A percentile compares a stretch with the other conserved stretches of the same genome.
Evolutionary conservation across 148 eudicot genomes (phyloP).

Genomic region (Vaccinium darrowii): DNA sequence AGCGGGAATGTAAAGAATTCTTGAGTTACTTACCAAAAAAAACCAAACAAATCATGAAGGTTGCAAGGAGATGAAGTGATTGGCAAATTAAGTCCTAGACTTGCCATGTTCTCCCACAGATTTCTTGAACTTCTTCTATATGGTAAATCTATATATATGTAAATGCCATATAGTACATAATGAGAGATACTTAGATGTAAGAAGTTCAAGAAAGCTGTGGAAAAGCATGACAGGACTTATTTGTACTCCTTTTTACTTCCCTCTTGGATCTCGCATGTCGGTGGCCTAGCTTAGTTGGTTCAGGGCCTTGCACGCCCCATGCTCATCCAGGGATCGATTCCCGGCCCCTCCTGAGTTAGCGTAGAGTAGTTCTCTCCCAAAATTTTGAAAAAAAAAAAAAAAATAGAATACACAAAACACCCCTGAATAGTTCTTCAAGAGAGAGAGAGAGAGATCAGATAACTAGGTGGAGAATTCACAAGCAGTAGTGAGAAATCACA

Average conservation of each 20-base stretch:
- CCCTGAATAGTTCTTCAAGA: background rate
- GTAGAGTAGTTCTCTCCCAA: too few relatives aligned
- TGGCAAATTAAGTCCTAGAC: slow-evolving; percentile 4
- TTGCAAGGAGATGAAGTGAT: background rate
- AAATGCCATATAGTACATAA: background rate
- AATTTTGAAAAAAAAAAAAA: too few relatives aligned
- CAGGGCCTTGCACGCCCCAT: too few relatives aligned
- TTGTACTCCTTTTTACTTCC: background rate
- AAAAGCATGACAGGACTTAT: slow-evolving; percentile 6
- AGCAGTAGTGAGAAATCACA: background rate
- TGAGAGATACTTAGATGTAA: background rate
- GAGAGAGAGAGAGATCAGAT: too few relatives aligned
- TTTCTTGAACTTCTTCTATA: slow-evolving; percentile 2
- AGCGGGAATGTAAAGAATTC: background rate
- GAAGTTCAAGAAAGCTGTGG: slow-evolving; percentile 12
- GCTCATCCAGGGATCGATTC: too few relatives aligned
- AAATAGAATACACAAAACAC: background rate
- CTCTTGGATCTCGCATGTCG: background rate
- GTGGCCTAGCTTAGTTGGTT: too few relatives aligned
- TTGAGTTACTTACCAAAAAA: background rate
- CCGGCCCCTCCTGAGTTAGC: too few relatives aligned
- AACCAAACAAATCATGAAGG: background rate
- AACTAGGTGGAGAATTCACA: background rate
- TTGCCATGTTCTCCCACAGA: slow-evolving; percentile 10
- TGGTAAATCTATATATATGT: background rate